Percentiles rank a stretch among this genome's conserved stretches.
Evolutionary conservation across 1,284 basidiomycete genomes (phyloP).

Genomic region (Leccinum griseonigrum): DNA sequence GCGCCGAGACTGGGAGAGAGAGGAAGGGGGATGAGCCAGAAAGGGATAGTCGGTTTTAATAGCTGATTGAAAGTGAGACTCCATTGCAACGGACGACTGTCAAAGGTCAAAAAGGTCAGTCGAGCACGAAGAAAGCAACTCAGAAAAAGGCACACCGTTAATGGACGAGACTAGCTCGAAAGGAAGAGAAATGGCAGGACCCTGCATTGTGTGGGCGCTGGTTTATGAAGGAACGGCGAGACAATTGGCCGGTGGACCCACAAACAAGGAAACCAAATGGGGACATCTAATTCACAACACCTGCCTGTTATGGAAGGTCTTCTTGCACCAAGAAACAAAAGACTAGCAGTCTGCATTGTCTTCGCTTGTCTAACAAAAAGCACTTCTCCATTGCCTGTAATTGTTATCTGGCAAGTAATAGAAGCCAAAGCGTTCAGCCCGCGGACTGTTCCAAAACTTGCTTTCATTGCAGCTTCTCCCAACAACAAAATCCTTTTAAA

Average conservation of each 20-base stretch:
- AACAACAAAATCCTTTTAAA: neutral
- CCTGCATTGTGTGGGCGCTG: neutral
- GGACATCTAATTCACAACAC: conserved; percentile 21
- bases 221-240: neutral
- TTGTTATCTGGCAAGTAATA: neutral
- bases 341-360: neutral
- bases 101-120: conserved; percentile 9
- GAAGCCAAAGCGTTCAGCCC: too few relatives aligned
- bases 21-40: conserved; percentile 40
- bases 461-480: neutral
- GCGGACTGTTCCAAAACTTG: neutral
- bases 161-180: neutral
- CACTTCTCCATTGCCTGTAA: neutral
- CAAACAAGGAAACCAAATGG: conserved; percentile 20
- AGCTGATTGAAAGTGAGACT: conserved; percentile 5
- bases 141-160: conserved; percentile 7
- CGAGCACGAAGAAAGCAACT: neutral
- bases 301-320: conserved; percentile 20
- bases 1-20: too few relatives aligned
- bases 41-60: conserved; percentile 35
- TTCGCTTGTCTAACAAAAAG: neutral
- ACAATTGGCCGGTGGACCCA: conserved; percentile 27
- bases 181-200: neutral
- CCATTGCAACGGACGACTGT: conserved; percentile 12
- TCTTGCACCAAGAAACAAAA: neutral